Base-by-base conservation (phyloP, 148 eudicot species). In the Cornus controversa region DNA sequence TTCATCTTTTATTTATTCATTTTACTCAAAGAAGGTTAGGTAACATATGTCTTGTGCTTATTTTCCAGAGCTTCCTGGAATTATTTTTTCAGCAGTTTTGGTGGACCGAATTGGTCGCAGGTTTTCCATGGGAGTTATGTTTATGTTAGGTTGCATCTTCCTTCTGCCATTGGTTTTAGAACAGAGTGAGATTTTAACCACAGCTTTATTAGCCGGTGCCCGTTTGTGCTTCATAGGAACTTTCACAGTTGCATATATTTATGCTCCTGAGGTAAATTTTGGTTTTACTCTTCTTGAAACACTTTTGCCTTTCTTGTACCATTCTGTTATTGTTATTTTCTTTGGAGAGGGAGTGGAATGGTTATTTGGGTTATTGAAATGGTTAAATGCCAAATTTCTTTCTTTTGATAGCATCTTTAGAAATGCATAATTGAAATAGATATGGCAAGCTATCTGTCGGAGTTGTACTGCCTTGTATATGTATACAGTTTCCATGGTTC, bases 101-200 rank as follows among this genome's bases (percentile, higher is more conserved):
- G 84, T 87, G 76, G 90, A 87, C 73, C 78, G 77, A 77, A 20
- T 83, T 20, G 90, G 90, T 7, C 88, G 86, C 60, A 85, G 82
- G 79, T 66, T 79, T 50, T 80, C 77, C 10, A 83, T 87, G 86
- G 74, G 57, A 34, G 66, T 87, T 66, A 53, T 79, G 81, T 42
- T 78, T 23, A 22, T 68, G 18, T 10, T 81, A 6, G 77, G 83
- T 8, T 79, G 79, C 67, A 28, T 83, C 66, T 65, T 78, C 6
- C 71, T 87, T 28, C 53, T 83, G 18, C 90, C 88, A 14, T 72
- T 85, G 68, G 60, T 78, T 63, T 66, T 36, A 22, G 83, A 66
- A 74, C 82, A 80, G 71, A 36, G 50, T 63, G 83, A 78, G 20
- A 62, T 77, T 0, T 11, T 77, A 75, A 87, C 83, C 62, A 78